A percentile compares a stretch with the other conserved stretches of the same genome.
These are phyloP conservation scores for Entomortierella parvispora DNA, from an alignment of 192 early-diverging fungal species.

Conservation along the genomic window DNA sequence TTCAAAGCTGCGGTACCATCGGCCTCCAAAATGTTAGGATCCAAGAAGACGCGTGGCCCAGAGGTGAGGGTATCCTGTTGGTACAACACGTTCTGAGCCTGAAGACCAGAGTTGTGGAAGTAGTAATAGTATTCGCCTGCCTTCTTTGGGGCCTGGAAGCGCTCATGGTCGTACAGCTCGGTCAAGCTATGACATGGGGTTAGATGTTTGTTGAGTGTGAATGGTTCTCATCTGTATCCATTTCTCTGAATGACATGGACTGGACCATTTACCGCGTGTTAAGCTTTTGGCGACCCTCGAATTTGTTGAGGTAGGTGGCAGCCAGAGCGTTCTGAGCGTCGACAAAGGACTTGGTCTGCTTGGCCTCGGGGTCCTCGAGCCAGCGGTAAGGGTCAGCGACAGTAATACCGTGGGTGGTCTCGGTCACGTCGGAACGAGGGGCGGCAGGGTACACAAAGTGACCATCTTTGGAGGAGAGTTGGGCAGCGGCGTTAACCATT, in stretches of 20 bases:
- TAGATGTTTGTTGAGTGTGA: too few relatives aligned
- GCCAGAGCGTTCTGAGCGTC: constrained; percentile 68
- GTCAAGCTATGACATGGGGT: too few relatives aligned
- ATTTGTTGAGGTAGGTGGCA: constrained; percentile 56
- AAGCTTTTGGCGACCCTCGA: constrained; percentile 45
- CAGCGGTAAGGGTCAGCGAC: constrained; percentile 72
- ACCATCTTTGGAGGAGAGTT: constrained; percentile 21
- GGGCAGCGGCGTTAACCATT: constrained; percentile 14
- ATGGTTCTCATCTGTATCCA: too few relatives aligned
- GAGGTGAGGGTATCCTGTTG: constrained; percentile 52
- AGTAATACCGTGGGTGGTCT: constrained; percentile 43
- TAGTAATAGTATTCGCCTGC: constrained; percentile 68
- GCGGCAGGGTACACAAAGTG: constrained; percentile 58
- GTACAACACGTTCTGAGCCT: constrained; percentile 68
- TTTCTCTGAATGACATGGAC: too few relatives aligned
- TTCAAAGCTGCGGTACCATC: constrained; percentile 64
- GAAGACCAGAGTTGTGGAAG: constrained; percentile 69
- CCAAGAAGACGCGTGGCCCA: constrained; percentile 52
- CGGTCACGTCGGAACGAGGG: constrained; percentile 58
- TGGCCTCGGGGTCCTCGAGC: constrained; percentile 73
- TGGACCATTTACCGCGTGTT: constrained; percentile 44
- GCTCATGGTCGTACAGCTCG: constrained; percentile 64
- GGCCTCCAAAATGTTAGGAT: constrained; percentile 62
- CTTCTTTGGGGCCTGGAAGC: constrained; percentile 62
- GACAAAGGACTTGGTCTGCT: constrained; percentile 72